Conservation (phyloP, 2,329 filamentous ascomycete species). For the Aspergillus fumigatus region DNA sequence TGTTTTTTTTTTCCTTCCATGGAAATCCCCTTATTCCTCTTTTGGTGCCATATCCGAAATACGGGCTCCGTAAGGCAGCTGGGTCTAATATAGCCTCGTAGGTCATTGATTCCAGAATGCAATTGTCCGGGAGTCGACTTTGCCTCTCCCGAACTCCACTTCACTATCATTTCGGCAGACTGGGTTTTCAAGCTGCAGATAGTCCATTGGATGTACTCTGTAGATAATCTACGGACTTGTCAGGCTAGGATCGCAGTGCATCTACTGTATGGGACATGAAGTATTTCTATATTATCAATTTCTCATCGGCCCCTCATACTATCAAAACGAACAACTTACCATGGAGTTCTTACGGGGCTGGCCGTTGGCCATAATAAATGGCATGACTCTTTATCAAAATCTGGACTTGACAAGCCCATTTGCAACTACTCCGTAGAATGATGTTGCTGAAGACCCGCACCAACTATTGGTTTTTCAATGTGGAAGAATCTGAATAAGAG, state of each 20-base stretch:
- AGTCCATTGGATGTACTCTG: not conserved
- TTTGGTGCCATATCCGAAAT: not conserved
- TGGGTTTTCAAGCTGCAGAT: not conserved
- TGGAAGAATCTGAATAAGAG: not conserved
- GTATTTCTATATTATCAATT: too few relatives aligned
- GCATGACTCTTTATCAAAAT: not conserved
- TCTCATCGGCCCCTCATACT: too few relatives aligned
- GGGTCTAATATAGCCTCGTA: not conserved
- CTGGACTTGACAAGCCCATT: not conserved
- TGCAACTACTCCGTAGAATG: conserved; percentile 4
- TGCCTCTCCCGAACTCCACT: not conserved
- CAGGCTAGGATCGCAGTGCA: too few relatives aligned
- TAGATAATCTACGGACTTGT: too few relatives aligned
- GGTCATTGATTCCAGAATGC: not conserved
- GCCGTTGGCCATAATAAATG: not conserved
- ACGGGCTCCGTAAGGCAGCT: not conserved
- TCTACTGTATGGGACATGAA: too few relatives aligned
- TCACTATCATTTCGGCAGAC: not conserved
- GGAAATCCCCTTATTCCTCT: not conserved
- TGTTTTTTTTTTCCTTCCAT: not conserved
- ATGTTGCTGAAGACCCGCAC: not conserved
- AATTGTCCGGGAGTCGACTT: not conserved
- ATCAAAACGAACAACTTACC: too few relatives aligned
- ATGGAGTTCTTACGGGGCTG: too few relatives aligned
- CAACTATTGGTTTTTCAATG: not conserved